Percentiles rank a stretch among this genome's conserved stretches.
phyloP scores from a whole-genome alignment of 2,329 filamentous ascomycete genomes.

The Claviceps cyperi region DNA sequence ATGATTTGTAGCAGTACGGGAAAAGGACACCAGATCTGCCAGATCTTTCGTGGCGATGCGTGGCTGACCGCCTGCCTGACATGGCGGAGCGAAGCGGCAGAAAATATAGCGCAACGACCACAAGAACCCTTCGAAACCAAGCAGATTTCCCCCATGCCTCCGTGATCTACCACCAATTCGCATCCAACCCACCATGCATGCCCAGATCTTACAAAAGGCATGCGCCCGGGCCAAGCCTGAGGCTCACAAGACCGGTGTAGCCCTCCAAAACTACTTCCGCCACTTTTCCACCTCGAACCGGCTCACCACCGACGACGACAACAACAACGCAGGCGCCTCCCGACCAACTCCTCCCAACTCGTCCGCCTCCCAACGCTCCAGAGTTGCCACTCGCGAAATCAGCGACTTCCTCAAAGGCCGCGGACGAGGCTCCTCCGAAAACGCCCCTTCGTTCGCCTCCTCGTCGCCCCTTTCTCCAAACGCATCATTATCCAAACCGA shows the following conservation, averaged over 20 bases:
- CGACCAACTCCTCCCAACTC: slow-evolving; percentile 2
- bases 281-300: slow-evolving; percentile 22
- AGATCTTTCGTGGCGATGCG: neutral
- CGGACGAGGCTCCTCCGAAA: too few relatives aligned
- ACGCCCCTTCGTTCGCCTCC: too few relatives aligned
- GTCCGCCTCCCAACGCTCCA: slow-evolving; percentile 17
- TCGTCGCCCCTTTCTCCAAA: neutral
- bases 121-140: neutral
- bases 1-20: too few relatives aligned
- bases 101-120: neutral
- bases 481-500: slow-evolving; percentile 12
- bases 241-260: slow-evolving; percentile 16
- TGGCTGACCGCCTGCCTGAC: slow-evolving; percentile 1
- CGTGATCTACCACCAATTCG: slow-evolving; percentile 3
- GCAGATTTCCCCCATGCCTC: neutral
- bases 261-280: slow-evolving; percentile 15
- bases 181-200: slow-evolving; percentile 18
- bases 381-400: slow-evolving; percentile 21
- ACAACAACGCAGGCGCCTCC: too few relatives aligned
- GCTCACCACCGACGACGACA: slow-evolving; percentile 4
- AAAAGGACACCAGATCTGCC: neutral
- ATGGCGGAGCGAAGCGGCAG: neutral
- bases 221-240: slow-evolving; percentile 22
- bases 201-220: slow-evolving; percentile 24
- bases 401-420: slow-evolving; percentile 14